Conservation (phyloP, 2,329 filamentous ascomycete genomes). For the Beauveria bassiana region DNA sequence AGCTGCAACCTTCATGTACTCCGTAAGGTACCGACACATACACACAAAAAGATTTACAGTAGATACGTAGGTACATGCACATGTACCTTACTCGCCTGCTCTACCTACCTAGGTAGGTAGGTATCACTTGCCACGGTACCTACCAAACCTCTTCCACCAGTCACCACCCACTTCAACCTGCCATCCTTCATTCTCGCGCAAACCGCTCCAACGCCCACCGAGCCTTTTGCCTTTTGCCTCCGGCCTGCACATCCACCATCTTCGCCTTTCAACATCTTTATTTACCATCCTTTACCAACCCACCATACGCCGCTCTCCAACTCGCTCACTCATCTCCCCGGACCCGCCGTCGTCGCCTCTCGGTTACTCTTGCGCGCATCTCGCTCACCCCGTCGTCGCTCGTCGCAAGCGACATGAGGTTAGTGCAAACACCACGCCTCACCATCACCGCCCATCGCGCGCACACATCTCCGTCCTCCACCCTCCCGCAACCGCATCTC, state of each 20-base stretch:
- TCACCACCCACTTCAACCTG: not conserved
- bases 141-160: not conserved
- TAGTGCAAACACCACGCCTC: constrained; percentile 21
- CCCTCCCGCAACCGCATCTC: not conserved
- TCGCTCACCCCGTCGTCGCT: not conserved
- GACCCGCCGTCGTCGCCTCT: constrained; percentile 26
- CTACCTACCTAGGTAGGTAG: not conserved
- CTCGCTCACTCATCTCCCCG: constrained; percentile 19
- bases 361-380: not conserved
- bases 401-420: constrained; percentile 8
- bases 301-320: not conserved
- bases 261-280: not conserved
- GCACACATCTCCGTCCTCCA: constrained; percentile 17
- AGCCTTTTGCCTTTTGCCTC: not conserved
- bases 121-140: not conserved
- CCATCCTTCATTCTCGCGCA: not conserved
- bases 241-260: not conserved
- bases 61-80: too few species aligned
- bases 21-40: too few species aligned
- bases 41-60: too few species aligned
- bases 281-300: not conserved
- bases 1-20: too few species aligned
- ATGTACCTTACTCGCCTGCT: too few species aligned
- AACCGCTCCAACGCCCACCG: constrained; percentile 1
- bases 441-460: constrained; percentile 29